Base-by-base conservation (phyloP, 1,139 yeast species). In the Wickerhamiella infanticola region DNA sequence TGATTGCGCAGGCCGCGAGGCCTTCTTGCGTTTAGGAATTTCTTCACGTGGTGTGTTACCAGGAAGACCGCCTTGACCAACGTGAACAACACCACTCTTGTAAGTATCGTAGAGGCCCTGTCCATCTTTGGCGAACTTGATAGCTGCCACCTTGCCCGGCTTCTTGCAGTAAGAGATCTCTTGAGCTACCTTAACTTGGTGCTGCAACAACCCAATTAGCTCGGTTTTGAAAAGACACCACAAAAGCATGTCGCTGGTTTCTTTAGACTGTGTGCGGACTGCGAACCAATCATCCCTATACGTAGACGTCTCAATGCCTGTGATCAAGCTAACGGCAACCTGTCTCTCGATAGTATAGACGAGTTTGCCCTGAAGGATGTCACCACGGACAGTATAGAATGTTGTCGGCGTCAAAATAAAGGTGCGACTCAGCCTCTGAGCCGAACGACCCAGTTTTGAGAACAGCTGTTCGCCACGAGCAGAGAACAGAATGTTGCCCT, bases 251-350 rank as follows among this genome's bases (percentile, higher is more conserved):
- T 93, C 99, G 1, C 96, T 86, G 75, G 79, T 57, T 54, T 63
- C 54, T 4, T 58, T 53, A 27, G 64, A 60, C 5, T 53, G 55
- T 48, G 82, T 65, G 29, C 80, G 78, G 38, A 90, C 63, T 1
- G 94, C 94, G 37, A 88, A 63, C 99, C 99, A 93, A 57, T 88
- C 93, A 63, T 93, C 99, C 54, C 90, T 93, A 48, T 77, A 68
- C 40, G 70, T 75, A 0, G 96, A 81, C 55, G 90, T 61, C 3
- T 79, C 80, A 29, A 85, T 75, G 52, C 75, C 74, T 39, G 69
- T 71, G 48, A 93, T 80, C 6, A 74, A 67, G 9, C 70, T 64
- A 3, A 84, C 67, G 11, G 85, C 75, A 42, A 85, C 68, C 1
- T 75, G 63, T 50, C 74, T 70, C 56, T 93, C 98, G 45, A 73